phyloP scores from a whole-genome alignment of 371 early-diverging fungal species.

The Rhizopus delemar region DNA sequence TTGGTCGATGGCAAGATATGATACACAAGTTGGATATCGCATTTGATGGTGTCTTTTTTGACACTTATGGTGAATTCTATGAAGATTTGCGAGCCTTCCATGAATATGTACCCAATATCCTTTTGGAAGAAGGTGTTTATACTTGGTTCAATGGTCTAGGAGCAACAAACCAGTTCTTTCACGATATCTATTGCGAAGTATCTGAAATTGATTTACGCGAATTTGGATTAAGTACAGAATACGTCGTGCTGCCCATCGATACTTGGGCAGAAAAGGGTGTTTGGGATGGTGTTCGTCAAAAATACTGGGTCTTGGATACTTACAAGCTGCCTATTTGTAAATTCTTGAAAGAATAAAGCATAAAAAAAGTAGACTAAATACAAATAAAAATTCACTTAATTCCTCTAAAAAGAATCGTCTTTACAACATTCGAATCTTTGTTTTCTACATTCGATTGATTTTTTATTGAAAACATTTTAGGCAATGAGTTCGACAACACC shows the following conservation, averaged over 20 bases:
- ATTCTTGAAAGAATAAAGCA: slow-evolving; percentile 33
- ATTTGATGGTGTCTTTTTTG: slow-evolving; percentile 91
- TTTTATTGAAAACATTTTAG: slow-evolving; percentile 27
- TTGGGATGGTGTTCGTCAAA: slow-evolving; percentile 85
- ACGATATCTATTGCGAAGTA: slow-evolving; percentile 89
- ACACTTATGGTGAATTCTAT: slow-evolving; percentile 94
- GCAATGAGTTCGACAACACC: slow-evolving; percentile 75
- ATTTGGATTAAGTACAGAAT: slow-evolving; percentile 78
- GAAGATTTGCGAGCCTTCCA: slow-evolving; percentile 88
- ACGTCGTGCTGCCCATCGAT: slow-evolving; percentile 66
- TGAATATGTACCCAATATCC: slow-evolving; percentile 75
- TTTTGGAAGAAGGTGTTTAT: slow-evolving; percentile 80
- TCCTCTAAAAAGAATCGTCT: not conserved
- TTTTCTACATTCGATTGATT: not conserved
- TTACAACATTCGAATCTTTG: not conserved
- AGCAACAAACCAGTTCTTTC: slow-evolving; percentile 91
- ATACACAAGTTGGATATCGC: slow-evolving; percentile 67
- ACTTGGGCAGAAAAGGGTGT: slow-evolving; percentile 76
- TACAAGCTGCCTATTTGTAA: slow-evolving; percentile 80
- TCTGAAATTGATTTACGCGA: slow-evolving; percentile 80
- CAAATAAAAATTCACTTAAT: not conserved
- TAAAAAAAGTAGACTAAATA: not conserved
- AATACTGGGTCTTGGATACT: slow-evolving; percentile 81
- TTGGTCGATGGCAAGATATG: slow-evolving; percentile 95
- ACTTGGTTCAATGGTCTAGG: slow-evolving; percentile 95